Percentiles rank a stretch among this genome's conserved stretches.
phyloP scores from a whole-genome alignment of 306 rosid genomes.

The Inga laurina region DNA sequence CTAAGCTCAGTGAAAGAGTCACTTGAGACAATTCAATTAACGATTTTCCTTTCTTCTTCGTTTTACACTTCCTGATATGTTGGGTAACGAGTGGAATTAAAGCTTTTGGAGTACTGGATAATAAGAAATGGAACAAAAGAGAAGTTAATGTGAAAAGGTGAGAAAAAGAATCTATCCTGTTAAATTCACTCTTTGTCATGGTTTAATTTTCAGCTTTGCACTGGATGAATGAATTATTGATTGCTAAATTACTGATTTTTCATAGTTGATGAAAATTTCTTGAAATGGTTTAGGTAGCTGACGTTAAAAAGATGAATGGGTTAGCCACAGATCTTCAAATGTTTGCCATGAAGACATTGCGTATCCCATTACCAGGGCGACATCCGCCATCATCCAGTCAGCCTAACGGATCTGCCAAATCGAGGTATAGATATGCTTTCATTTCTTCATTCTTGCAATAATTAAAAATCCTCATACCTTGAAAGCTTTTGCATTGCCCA shows the following conservation, averaged over 20 bases:
- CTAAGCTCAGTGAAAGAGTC: slow-evolving; percentile 22
- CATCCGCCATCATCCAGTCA: slow-evolving; percentile 65
- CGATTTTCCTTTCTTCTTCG: slow-evolving; percentile 11
- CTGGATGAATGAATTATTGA: slow-evolving; percentile 7
- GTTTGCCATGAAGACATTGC: slow-evolving; percentile 78
- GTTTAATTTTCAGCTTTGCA: slow-evolving; percentile 6
- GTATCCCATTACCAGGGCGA: slow-evolving; percentile 85
- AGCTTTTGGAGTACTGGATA: neutral
- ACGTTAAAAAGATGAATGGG: slow-evolving; percentile 81
- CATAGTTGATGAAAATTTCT: slow-evolving; percentile 13
- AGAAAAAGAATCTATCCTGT: slow-evolving; percentile 3
- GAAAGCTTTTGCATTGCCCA: slow-evolving; percentile 10
- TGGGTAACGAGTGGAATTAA: slow-evolving; percentile 12
- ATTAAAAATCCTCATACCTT: neutral
- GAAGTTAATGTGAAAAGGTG: neutral
- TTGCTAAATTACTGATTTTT: slow-evolving; percentile 19
- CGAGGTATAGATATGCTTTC: slow-evolving; percentile 41
- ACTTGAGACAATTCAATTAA: slow-evolving; percentile 15
- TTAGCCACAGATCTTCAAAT: slow-evolving; percentile 85
- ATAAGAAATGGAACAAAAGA: slow-evolving; percentile 1
- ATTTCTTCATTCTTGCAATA: no score
- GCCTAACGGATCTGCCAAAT: slow-evolving; percentile 44
- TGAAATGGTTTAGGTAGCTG: slow-evolving; percentile 65
- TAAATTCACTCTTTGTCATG: slow-evolving; percentile 1
- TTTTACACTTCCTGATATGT: neutral